Base-by-base conservation (phyloP, 2,329 filamentous ascomycete genomes). In the Colletotrichum coccodes region DNA sequence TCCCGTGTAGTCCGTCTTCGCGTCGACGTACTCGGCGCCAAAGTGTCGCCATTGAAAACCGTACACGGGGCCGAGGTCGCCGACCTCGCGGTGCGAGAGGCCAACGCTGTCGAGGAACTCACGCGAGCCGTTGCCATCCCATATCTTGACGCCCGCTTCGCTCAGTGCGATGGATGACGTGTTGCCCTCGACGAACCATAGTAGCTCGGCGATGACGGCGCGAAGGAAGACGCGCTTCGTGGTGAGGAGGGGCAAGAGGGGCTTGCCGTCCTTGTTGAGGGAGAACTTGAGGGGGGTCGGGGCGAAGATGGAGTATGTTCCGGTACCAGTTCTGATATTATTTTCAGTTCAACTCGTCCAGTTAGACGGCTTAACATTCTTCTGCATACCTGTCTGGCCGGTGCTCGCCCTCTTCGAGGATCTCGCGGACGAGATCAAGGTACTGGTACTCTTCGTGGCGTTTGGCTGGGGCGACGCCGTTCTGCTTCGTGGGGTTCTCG, bases 11-110 rank as follows among this genome's bases (percentile, higher is more conserved):
- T 98, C 94, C 0, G 92, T 87, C 72, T 90, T 85, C 16, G 91
- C 87, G 76, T 95, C 92, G 21, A 91, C 84, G 79, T 99, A 99
- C 70, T 94, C 90, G 5, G 96, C 96, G 58, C 96, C 96, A 76
- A 99, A 99, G 81, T 98, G 95, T 3, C 96, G 92, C 96, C 96
- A 99, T 82, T 99, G 96, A 83, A 99, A 99, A 2, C 96, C 96
- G 78, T 99, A 99, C 0, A 98, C 95, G 34, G 96, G 96, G 0
- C 96, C 96, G 0, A 99, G 86, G 76, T 99, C 96, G 72, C 96
- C 96, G 23, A 91, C 92, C 60, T 90, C 93, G 68, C 95, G 93
- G 77, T 97, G 90, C 0, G 86, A 85, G 7, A 98, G 87, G 0
- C 95, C 95, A 1, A 96, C 88, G 71, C 86, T 91, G 83, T 99